Evolutionary conservation across 2,329 filamentous ascomycete species (phyloP).

Genomic region (Paramyrothecium sp.): DNA sequence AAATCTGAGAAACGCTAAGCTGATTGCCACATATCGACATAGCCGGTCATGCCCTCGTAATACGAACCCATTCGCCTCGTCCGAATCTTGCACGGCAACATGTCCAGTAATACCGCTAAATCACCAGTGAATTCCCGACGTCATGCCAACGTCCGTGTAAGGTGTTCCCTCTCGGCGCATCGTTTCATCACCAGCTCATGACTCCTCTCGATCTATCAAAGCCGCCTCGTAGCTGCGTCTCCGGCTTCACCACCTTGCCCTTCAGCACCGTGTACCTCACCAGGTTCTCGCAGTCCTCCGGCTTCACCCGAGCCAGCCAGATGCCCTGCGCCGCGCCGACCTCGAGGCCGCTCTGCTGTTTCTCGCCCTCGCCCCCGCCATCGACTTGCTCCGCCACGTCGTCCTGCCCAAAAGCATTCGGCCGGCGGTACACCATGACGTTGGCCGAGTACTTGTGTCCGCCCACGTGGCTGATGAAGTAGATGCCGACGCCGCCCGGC

Average conservation of each 20-base stretch:
- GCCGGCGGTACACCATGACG: slow-evolving; percentile 81
- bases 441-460: slow-evolving; percentile 97
- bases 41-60: too few relatives aligned
- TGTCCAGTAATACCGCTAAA: too few relatives aligned
- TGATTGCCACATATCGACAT: too few relatives aligned
- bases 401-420: slow-evolving; percentile 56
- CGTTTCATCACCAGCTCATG: slow-evolving; percentile 73
- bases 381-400: slow-evolving; percentile 28
- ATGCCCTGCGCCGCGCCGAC: slow-evolving; percentile 81
- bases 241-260: slow-evolving; percentile 91
- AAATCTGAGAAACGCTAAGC: too few relatives aligned
- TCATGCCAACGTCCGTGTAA: background rate
- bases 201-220: slow-evolving; percentile 82
- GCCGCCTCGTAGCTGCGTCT: slow-evolving; percentile 79
- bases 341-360: slow-evolving; percentile 22
- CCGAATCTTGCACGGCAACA: too few relatives aligned
- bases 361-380: slow-evolving; percentile 14
- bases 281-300: slow-evolving; percentile 91
- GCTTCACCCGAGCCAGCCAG: slow-evolving; percentile 81
- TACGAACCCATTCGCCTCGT: too few relatives aligned
- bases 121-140: background rate
- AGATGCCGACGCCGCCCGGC: slow-evolving; percentile 89
- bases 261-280: slow-evolving; percentile 86
- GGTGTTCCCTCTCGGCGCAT: background rate
- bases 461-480: slow-evolving; percentile 94